Conservation (phyloP, 495 filamentous ascomycete species). For the Pyrenula aspistea region DNA sequence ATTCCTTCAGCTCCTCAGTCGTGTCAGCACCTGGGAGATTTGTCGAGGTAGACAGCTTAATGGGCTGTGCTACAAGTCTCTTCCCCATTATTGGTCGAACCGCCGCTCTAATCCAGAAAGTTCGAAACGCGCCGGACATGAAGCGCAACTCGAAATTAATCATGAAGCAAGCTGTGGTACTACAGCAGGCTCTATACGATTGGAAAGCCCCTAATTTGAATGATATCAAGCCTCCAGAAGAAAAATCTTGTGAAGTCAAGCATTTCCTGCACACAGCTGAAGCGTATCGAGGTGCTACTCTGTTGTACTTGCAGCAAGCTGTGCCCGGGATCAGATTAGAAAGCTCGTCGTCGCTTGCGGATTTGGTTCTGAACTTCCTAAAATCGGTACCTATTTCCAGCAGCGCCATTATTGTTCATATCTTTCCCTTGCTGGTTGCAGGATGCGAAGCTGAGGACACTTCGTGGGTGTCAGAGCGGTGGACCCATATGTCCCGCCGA, state of each 20-base stretch:
- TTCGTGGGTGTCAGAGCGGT: constrained; percentile 57
- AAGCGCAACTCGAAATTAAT: constrained; percentile 48
- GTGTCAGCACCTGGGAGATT: constrained; percentile 20
- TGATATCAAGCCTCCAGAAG: constrained; percentile 49
- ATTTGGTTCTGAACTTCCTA: constrained; percentile 47
- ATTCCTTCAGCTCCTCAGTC: constrained; percentile 17
- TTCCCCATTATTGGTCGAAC: constrained; percentile 65
- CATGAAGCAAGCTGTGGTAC: constrained; percentile 50
- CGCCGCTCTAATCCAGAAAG: constrained; percentile 54
- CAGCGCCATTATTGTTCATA: constrained; percentile 61
- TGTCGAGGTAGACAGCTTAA: constrained; percentile 58
- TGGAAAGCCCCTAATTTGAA: constrained; percentile 46
- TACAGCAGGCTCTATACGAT: constrained; percentile 49
- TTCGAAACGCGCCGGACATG: constrained; percentile 29
- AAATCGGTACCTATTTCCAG: constrained; percentile 52
- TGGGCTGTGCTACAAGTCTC: constrained; percentile 61
- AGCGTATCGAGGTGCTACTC: constrained; percentile 65
- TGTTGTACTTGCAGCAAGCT: constrained; percentile 67
- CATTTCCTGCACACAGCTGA: constrained; percentile 63
- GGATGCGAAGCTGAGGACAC: constrained; percentile 63
- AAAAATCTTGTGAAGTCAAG: constrained; percentile 49
- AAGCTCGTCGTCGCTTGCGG: constrained; percentile 44
- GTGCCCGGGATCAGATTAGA: constrained; percentile 62
- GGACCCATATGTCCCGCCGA: constrained; percentile 47
- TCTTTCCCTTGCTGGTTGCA: constrained; percentile 63